These are phyloP conservation scores for Fusarium brachygibbosum DNA, from an alignment of 2,329 filamentous ascomycete genomes.

Conservation along the genomic window DNA sequence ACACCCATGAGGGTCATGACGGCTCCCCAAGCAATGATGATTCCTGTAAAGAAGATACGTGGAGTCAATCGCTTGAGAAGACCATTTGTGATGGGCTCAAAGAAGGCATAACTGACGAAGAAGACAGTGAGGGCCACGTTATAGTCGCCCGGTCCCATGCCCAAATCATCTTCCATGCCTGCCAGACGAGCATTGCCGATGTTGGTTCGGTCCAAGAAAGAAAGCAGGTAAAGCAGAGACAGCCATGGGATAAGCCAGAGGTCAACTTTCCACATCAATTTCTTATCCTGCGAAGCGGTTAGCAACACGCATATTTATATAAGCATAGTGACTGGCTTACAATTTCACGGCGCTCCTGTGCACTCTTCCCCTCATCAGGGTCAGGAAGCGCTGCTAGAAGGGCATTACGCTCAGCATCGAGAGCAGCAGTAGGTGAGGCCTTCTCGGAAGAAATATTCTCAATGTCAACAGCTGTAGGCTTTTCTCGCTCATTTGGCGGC, in stretches of 20 bases:
- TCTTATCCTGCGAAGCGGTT: conserved; percentile 55
- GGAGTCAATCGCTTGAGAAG: conserved; percentile 74
- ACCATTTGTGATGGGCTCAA: conserved; percentile 74
- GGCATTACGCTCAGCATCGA: conserved; percentile 49
- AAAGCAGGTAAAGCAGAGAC: conserved; percentile 68
- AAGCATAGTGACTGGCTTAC: conserved; percentile 59
- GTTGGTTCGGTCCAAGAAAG: conserved; percentile 58
- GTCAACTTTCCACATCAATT: conserved; percentile 70
- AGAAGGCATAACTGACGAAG: conserved; percentile 77
- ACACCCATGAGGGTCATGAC: conserved; percentile 65
- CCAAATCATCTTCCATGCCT: conserved; percentile 37
- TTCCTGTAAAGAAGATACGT: conserved; percentile 72
- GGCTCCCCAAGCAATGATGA: conserved; percentile 70
- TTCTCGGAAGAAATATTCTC: conserved; percentile 33
- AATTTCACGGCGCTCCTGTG: conserved; percentile 70
- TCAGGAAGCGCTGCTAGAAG: conserved; percentile 51
- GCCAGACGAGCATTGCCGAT: conserved; percentile 64
- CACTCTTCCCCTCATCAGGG: conserved; percentile 70
- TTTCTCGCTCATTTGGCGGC: conserved; percentile 34
- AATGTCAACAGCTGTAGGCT: conserved; percentile 29
- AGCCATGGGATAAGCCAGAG: conserved; percentile 69
- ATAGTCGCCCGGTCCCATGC: conserved; percentile 60
- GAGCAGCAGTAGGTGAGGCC: background rate
- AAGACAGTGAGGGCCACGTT: conserved; percentile 72
- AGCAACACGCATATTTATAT: background rate